Base-by-base conservation (phyloP, 192 early-diverging fungal genomes). In the Gryganskiella cystojenkinii region DNA sequence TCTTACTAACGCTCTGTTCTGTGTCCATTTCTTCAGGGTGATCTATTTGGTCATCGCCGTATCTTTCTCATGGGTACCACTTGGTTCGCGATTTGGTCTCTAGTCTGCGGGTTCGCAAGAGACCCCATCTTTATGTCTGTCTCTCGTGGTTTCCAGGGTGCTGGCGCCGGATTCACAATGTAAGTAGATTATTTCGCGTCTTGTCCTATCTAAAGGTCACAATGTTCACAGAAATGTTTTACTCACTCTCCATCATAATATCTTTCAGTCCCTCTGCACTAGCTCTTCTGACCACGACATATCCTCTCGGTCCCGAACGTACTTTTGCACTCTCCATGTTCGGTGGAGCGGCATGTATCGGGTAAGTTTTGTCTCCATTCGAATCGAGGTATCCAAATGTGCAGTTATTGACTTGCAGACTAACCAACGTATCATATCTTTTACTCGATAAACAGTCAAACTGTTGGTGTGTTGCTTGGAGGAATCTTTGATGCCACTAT, bases 81-180 rank as follows among this genome's bases (percentile, higher is more conserved):
- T 2, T 64, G 73, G 64, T 82, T 82, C 27, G 64, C 64, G 1
- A 43, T 71, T 3, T 71, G 72, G 58, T 65, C 80, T 1, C 27
- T 82, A 15, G 62, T 82, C 37, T 78, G 74, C 35, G 80, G 64
- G 2, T 65, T 82, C 11, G 73, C 80, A 17, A 61, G 69, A 14
- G 55, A 82, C 27, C 64, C 66, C 27, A 78, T 78, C 64, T 67
- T 82, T 59, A 67, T 82, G 60, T 82, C 74, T 17, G 61, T 82
- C 0, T 52, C 70, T 10, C 73, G 80, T 13, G 80, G 61, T 15
- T 19, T 82, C 28, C 63, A 82, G 44, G 80, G 80, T 1, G 54
- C 65, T 28, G 80, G 67, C 9, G 80, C 80, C 3, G 80, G 72
- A 9, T 78, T 75, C 37, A 82, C 80, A 25, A 69, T 81, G 62